Evolutionary conservation across 2,329 filamentous ascomycete species (phyloP).

Genomic region (Trichoderma sp.): DNA sequence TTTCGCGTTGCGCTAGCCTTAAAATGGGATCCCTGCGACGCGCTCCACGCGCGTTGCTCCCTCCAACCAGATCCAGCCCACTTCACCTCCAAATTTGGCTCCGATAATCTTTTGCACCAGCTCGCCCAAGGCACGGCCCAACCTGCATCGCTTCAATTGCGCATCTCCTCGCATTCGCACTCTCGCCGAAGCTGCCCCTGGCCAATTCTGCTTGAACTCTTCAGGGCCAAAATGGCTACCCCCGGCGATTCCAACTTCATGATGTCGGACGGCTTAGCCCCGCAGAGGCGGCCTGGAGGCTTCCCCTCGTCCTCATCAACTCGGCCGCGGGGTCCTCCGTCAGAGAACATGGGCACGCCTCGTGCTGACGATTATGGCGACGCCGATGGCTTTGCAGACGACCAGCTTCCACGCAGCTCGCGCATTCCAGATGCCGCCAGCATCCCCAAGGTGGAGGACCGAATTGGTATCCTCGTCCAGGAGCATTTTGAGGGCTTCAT

Average conservation of each 20-base stretch:
- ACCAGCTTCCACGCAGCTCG: conserved; percentile 60
- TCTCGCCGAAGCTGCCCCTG: background rate
- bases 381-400: conserved; percentile 65
- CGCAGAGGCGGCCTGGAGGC: conserved; percentile 48
- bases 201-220: background rate
- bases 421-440: conserved; percentile 53
- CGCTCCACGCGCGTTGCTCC: conserved; percentile 36
- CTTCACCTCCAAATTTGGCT: conserved; percentile 18
- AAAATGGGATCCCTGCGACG: conserved; percentile 38
- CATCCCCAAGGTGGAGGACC: conserved; percentile 75
- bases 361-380: conserved; percentile 63
- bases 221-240: conserved; percentile 49
- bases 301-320: conserved; percentile 57
- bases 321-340: conserved; percentile 62
- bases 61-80: conserved; percentile 10
- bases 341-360: conserved; percentile 62
- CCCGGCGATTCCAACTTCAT: conserved; percentile 60
- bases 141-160: background rate
- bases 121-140: conserved; percentile 2
- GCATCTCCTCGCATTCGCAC: background rate
- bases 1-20: conserved; percentile 36
- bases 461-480: conserved; percentile 73
- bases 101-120: conserved; percentile 3
- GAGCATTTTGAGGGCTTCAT: conserved; percentile 80
- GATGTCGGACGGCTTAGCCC: conserved; percentile 58